These are phyloP conservation scores for Mucor plumbeus DNA, from an alignment of 371 early-diverging fungal genomes.

Conservation along the genomic window DNA sequence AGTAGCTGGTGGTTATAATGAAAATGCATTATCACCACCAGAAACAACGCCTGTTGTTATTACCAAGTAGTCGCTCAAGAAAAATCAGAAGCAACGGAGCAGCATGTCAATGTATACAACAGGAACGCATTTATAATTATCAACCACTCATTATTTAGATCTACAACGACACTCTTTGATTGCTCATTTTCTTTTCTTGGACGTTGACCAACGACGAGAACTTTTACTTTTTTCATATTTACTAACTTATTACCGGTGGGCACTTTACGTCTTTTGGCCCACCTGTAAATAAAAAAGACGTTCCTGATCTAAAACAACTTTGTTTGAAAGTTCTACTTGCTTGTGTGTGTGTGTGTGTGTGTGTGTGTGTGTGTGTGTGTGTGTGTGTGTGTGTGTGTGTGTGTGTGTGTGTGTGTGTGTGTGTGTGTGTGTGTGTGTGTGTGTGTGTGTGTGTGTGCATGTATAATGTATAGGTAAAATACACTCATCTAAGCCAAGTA, in stretches of 20 bases:
- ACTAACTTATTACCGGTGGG: constrained; percentile 26
- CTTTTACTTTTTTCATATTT: constrained; percentile 10
- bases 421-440: background rate
- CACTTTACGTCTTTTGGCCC: constrained; percentile 46
- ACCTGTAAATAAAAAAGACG: constrained; percentile 44
- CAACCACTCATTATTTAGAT: background rate
- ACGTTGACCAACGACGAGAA: background rate
- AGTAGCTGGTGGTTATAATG: background rate
- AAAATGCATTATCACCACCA: background rate
- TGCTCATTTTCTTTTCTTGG: background rate
- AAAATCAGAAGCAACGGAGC: background rate
- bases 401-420: background rate
- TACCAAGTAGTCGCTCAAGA: background rate
- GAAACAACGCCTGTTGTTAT: background rate
- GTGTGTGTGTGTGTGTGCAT: background rate
- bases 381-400: background rate
- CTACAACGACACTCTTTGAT: background rate
- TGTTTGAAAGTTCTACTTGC: background rate
- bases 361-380: background rate
- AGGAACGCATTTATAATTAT: background rate
- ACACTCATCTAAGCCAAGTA: background rate
- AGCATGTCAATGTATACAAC: background rate
- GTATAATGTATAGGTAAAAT: background rate
- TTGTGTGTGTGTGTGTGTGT: background rate
- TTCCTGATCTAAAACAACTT: constrained; percentile 6